Conservation (phyloP, 2,329 filamentous ascomycete genomes). For the Paecilomyces sp. region DNA sequence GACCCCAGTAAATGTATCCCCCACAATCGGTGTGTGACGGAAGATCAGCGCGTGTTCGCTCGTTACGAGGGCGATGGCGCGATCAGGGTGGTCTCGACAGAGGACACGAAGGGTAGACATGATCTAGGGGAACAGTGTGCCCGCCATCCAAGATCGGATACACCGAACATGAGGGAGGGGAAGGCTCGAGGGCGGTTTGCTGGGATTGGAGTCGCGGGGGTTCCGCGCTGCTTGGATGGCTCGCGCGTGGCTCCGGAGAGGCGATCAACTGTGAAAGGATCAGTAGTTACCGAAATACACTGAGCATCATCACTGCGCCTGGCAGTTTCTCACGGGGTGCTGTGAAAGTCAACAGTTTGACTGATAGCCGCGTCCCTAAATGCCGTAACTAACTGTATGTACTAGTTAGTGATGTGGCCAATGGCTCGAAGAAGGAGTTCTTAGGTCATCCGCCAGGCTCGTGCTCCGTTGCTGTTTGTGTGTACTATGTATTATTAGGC, state of each 20-base stretch:
- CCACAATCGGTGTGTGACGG: slow-evolving; percentile 63
- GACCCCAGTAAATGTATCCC: slow-evolving; percentile 46
- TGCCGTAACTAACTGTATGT: neutral
- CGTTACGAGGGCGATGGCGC: slow-evolving; percentile 80
- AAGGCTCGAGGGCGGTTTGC: neutral
- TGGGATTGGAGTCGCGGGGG: neutral
- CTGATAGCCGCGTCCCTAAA: neutral
- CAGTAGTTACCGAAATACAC: neutral
- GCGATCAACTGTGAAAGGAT: neutral
- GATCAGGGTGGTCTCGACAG: slow-evolving; percentile 78
- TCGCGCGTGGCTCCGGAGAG: neutral
- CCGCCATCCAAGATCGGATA: neutral
- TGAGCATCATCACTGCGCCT: neutral
- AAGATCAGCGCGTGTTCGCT: slow-evolving; percentile 75
- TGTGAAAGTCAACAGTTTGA: neutral
- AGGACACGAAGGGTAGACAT: slow-evolving; percentile 66
- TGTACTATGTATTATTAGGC: neutral
- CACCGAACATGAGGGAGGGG: neutral
- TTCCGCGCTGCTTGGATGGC: neutral
- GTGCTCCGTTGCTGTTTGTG: neutral
- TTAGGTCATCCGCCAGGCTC: neutral
- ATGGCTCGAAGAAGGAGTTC: neutral
- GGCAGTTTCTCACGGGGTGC: neutral
- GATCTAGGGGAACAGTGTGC: slow-evolving; percentile 3
- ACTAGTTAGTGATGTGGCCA: neutral